Conservation (phyloP, 2,329 filamentous ascomycete species). For the Magnaporthiopsis rhizophila region DNA sequence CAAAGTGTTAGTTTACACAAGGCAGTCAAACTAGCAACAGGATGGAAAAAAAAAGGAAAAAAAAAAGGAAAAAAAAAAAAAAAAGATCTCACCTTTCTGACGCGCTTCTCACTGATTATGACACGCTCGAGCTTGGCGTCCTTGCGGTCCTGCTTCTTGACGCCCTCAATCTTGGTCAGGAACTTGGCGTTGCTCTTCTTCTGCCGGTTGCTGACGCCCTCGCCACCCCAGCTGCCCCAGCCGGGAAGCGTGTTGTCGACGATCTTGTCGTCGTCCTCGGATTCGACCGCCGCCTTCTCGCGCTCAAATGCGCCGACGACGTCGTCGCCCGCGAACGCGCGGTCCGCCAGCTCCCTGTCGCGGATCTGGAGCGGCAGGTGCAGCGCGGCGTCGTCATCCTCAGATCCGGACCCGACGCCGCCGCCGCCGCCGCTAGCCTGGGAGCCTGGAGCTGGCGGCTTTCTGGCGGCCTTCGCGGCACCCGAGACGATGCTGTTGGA, state of each 20-base stretch:
- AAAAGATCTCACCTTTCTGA: constrained; percentile 64
- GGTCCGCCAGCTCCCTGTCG: constrained; percentile 63
- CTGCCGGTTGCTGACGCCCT: constrained; percentile 65
- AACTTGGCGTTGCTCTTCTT: constrained; percentile 40
- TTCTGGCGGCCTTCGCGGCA: constrained; percentile 19
- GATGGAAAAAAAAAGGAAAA: not conserved
- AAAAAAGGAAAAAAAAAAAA: not conserved
- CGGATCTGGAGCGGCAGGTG: constrained; percentile 47
- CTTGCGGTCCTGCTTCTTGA: constrained; percentile 69
- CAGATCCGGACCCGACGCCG: constrained; percentile 37
- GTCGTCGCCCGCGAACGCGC: constrained; percentile 83
- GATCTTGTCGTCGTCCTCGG: constrained; percentile 75
- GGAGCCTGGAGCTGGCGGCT: not conserved
- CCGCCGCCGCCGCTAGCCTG: constrained; percentile 15
- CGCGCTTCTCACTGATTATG: constrained; percentile 84
- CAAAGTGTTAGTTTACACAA: not conserved
- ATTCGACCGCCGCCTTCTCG: constrained; percentile 66
- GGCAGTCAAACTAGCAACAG: not conserved
- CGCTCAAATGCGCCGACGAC: constrained; percentile 71
- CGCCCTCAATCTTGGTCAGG: constrained; percentile 60
- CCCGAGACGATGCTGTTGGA: constrained; percentile 22
- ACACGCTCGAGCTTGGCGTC: constrained; percentile 77
- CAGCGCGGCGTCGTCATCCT: constrained; percentile 34
- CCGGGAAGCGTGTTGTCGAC: constrained; percentile 82
- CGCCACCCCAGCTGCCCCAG: constrained; percentile 89